Conservation (phyloP, 495 filamentous ascomycete genomes). For the Penicillium verhagenii region DNA sequence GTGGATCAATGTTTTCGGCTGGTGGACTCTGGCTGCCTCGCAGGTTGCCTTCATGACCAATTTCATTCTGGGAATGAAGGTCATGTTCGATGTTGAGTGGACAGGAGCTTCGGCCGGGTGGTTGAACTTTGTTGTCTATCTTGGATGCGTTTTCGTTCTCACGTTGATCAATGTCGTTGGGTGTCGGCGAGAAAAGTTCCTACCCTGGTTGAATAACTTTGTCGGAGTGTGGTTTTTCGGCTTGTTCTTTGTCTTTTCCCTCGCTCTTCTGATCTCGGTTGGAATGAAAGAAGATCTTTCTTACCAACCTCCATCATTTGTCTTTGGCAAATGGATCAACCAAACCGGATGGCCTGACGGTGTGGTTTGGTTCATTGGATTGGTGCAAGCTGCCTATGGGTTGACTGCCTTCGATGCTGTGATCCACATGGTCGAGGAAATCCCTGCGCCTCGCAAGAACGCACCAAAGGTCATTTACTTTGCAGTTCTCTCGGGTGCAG, state of each 20-base stretch:
- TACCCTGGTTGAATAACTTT: slow-evolving; percentile 47
- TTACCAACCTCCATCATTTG: slow-evolving; percentile 46
- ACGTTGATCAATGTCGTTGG: slow-evolving; percentile 43
- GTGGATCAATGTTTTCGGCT: slow-evolving; percentile 50
- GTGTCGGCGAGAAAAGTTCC: slow-evolving; percentile 38
- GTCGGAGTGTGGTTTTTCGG: slow-evolving; percentile 45
- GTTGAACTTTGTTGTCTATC: slow-evolving; percentile 46
- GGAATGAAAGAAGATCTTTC: slow-evolving; percentile 29
- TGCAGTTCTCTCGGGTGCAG: slow-evolving; percentile 42
- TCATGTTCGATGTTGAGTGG: slow-evolving; percentile 42
- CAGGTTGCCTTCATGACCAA: slow-evolving; percentile 50
- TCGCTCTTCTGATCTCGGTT: slow-evolving; percentile 44
- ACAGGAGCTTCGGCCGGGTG: slow-evolving; percentile 36
- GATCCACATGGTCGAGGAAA: slow-evolving; percentile 57
- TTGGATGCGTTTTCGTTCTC: slow-evolving; percentile 35
- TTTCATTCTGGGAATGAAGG: slow-evolving; percentile 46
- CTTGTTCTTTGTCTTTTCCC: slow-evolving; percentile 41
- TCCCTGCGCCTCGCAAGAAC: slow-evolving; percentile 39
- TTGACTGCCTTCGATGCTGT: slow-evolving; percentile 62
- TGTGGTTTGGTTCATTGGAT: slow-evolving; percentile 59
- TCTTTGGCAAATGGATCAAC: slow-evolving; percentile 58
- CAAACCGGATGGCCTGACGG: slow-evolving; percentile 61
- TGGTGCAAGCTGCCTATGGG: slow-evolving; percentile 58
- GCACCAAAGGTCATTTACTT: slow-evolving; percentile 39
- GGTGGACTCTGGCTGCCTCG: slow-evolving; percentile 48